These are phyloP conservation scores for Hyaloscypha bicolor DNA, from an alignment of 495 filamentous ascomycete genomes.

Conservation along the genomic window DNA sequence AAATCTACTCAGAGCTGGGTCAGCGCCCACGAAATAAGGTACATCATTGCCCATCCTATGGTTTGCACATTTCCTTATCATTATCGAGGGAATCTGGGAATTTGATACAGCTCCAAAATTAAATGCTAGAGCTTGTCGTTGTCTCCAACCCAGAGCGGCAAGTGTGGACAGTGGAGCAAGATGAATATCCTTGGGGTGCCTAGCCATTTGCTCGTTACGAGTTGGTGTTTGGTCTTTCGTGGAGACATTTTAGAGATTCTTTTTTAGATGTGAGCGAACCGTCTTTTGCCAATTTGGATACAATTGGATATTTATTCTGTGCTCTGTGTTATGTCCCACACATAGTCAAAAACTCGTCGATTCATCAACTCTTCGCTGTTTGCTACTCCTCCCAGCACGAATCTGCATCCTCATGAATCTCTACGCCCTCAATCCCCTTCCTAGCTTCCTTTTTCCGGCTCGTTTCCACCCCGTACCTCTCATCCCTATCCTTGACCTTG, in stretches of 20 bases:
- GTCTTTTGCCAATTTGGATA: too few relatives aligned
- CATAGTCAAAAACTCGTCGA: neutral
- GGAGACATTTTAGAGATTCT: slow-evolving; percentile 24
- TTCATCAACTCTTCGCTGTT: neutral
- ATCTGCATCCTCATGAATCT: slow-evolving; percentile 58
- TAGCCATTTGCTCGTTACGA: slow-evolving; percentile 16
- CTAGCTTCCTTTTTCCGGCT: slow-evolving; percentile 64
- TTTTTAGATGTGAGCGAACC: too few relatives aligned
- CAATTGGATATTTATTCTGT: too few relatives aligned
- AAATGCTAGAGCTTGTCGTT: slow-evolving; percentile 37
- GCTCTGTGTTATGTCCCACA: too few relatives aligned
- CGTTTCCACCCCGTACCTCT: slow-evolving; percentile 62
- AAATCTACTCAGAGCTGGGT: neutral
- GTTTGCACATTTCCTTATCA: neutral
- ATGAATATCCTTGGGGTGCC: slow-evolving; percentile 27
- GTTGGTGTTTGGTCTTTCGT: slow-evolving; percentile 27
- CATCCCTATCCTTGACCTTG: slow-evolving; percentile 64
- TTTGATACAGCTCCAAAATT: slow-evolving; percentile 31
- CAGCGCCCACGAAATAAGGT: neutral
- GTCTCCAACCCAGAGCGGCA: slow-evolving; percentile 23
- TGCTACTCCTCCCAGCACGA: slow-evolving; percentile 19
- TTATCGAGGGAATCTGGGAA: neutral
- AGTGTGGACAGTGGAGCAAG: slow-evolving; percentile 40
- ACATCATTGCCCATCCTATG: neutral
- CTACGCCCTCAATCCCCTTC: slow-evolving; percentile 57